Evolutionary conservation across 257 asterid genomes (phyloP).

Genomic region (Fraxinus americana): DNA sequence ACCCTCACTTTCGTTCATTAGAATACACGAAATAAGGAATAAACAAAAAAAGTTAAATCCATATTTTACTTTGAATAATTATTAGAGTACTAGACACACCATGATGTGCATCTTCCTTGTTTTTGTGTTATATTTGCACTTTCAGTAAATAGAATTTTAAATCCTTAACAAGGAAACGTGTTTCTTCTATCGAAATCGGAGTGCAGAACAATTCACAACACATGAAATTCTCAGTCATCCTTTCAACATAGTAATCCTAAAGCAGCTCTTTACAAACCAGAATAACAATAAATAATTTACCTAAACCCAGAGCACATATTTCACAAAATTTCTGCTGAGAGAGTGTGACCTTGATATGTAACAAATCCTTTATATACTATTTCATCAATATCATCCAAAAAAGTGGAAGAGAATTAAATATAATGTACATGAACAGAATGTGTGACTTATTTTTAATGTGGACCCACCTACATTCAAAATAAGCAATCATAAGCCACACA

Average conservation of each 20-base stretch:
- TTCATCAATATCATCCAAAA: slow-evolving; percentile 1
- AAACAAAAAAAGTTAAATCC: no score
- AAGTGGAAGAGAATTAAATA: slow-evolving; percentile 2
- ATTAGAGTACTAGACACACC: no score
- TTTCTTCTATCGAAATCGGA: background rate
- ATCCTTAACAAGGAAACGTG: no score
- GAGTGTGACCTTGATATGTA: slow-evolving; percentile 22
- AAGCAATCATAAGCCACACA: no score
- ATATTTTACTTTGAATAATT: no score
- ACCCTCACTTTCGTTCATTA: no score
- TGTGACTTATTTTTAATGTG: no score
- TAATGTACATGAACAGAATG: background rate
- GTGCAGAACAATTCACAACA: background rate
- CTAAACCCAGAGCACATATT: background rate
- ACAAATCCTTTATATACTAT: background rate
- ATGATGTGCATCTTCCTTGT: no score
- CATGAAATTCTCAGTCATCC: background rate
- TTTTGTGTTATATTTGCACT: no score
- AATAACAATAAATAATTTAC: slow-evolving; percentile 7
- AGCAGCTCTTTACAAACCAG: slow-evolving; percentile 6
- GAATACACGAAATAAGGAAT: no score
- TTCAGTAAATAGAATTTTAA: no score
- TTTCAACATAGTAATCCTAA: slow-evolving; percentile 5
- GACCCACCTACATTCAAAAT: no score
- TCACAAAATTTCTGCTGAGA: background rate